Percentiles rank a stretch among this genome's conserved stretches.
Evolutionary conservation across 2,329 filamentous ascomycete genomes (phyloP).

Genomic region (Claviceps fusiformis): DNA sequence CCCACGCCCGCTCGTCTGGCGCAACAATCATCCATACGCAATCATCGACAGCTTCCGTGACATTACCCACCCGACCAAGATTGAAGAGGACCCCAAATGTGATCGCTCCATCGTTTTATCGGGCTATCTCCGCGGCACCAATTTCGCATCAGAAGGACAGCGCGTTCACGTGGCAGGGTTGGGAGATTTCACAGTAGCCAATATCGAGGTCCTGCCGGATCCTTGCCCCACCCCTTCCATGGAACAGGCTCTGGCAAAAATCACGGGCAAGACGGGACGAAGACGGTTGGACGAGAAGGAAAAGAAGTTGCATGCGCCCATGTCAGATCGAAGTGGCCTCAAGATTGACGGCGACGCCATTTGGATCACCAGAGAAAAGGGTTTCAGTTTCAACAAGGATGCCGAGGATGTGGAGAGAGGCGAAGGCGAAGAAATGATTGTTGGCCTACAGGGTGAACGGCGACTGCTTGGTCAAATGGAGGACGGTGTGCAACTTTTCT

Average conservation of each 20-base stretch:
- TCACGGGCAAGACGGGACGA: conserved; percentile 66
- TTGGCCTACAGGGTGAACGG: conserved; percentile 73
- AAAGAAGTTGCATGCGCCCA: conserved; percentile 88
- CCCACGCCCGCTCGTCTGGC: conserved; percentile 86
- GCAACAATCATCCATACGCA: conserved; percentile 90
- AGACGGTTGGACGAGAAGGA: conserved; percentile 88
- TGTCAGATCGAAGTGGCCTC: conserved; percentile 94
- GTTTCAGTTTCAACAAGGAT: conserved; percentile 60
- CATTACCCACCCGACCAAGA: conserved; percentile 80
- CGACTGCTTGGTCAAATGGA: conserved; percentile 71
- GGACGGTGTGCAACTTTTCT: conserved; percentile 74
- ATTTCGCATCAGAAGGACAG: conserved; percentile 75
- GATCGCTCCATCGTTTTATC: conserved; percentile 85
- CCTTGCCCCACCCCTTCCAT: conserved; percentile 89
- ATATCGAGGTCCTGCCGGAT: conserved; percentile 79
- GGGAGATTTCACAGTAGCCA: conserved; percentile 72
- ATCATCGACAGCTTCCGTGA: conserved; percentile 91
- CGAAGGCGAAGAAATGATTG: conserved; percentile 90
- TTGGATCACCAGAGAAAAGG: conserved; percentile 63
- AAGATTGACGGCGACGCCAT: conserved; percentile 96
- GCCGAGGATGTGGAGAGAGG: conserved; percentile 61
- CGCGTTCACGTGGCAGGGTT: conserved; percentile 85
- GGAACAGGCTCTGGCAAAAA: conserved; percentile 75
- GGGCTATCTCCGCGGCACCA: conserved; percentile 87
- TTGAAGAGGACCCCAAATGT: conserved; percentile 79